Base-by-base conservation (phyloP, 805 yeast genomes). In the Wickerhamiella siamensis region DNA sequence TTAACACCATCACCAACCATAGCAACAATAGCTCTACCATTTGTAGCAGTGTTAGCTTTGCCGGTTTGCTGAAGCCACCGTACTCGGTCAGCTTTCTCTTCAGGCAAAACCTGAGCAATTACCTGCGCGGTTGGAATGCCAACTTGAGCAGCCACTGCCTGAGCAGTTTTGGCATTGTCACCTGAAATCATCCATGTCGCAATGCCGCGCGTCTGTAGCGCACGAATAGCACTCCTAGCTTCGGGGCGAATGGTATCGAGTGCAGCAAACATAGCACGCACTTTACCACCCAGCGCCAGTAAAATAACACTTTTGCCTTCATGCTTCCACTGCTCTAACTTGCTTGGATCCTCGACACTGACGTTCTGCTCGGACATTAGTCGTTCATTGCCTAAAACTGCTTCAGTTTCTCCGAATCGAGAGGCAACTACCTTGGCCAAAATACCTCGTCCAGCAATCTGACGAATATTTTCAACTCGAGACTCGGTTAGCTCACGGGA, bases 1-100 rank as follows among this genome's bases (percentile, higher is more conserved):
- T 81, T 82, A 27, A 81, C 75, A 17, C 91, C 91, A 52, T 81
- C 91, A 8, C 91, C 91, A 6, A 81, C 77, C 87, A 81, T 79
- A 0, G 83, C 86, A 3, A 76, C 78, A 18, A 71, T 52, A 3
- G 67, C 58, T 4, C 63, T 46, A 1, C 52, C 47, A 22, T 31
- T 41, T 5, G 40, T 35, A 3, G 44, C 47, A 8, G 46, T 34
- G 3, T 47, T 47, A 10, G 56, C 41, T 34, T 57, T 56, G 35
- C 55, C 66, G 2, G 71, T 62, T 33, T 60, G 54, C 52, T 77
- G 79, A 10, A 81, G 64, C 67, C 70, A 64, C 47, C 67, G 63
- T 31, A 81, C 63, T 52, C 73, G 70, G 20, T 65, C 69, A 5
- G 82, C 78, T 56, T 82, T 82, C 42, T 77, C 83, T 40, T 74